Conservation (phyloP, 2,329 filamentous ascomycete species). For the Zelopaecilomyces penicillatus region DNA sequence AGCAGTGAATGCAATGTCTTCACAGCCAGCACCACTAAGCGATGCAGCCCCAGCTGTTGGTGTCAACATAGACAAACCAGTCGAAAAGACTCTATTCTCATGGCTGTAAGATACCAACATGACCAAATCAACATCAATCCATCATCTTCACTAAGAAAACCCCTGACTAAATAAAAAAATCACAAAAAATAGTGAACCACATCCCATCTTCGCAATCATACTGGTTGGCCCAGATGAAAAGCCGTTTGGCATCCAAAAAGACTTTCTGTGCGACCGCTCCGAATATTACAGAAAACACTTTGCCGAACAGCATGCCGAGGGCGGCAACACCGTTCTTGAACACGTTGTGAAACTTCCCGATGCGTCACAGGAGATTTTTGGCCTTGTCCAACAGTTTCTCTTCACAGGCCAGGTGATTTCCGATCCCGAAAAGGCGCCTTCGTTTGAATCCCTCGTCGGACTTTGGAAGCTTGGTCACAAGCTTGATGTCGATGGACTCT, state of each 20-base stretch:
- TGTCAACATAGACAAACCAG: background rate
- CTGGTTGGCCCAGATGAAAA: slow-evolving; percentile 43
- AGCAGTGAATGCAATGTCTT: no score
- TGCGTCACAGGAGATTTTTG: slow-evolving; percentile 41
- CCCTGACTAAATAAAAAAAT: slow-evolving; percentile 3
- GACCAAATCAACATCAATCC: background rate
- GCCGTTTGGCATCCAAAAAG: slow-evolving; percentile 51
- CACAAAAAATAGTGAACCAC: slow-evolving; percentile 36
- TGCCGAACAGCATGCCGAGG: slow-evolving; percentile 19
- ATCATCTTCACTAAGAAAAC: background rate
- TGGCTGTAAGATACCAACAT: slow-evolving; percentile 26
- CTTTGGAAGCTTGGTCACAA: slow-evolving; percentile 49
- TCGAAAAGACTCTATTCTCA: slow-evolving; percentile 19
- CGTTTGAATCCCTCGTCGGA: slow-evolving; percentile 46
- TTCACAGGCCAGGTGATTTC: slow-evolving; percentile 43
- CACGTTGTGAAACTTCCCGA: slow-evolving; percentile 42
- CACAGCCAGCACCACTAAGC: no score
- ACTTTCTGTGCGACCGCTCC: slow-evolving; percentile 48
- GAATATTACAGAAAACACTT: slow-evolving; percentile 41
- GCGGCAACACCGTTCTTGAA: slow-evolving; percentile 32
- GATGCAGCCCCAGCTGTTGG: no score
- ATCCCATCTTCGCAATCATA: slow-evolving; percentile 47
- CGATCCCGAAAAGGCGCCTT: slow-evolving; percentile 33
- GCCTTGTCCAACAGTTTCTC: slow-evolving; percentile 46
- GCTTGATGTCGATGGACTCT: slow-evolving; percentile 46